Base-by-base conservation (phyloP, 2,329 filamentous ascomycete species). In the Coniochaeta prunicola region DNA sequence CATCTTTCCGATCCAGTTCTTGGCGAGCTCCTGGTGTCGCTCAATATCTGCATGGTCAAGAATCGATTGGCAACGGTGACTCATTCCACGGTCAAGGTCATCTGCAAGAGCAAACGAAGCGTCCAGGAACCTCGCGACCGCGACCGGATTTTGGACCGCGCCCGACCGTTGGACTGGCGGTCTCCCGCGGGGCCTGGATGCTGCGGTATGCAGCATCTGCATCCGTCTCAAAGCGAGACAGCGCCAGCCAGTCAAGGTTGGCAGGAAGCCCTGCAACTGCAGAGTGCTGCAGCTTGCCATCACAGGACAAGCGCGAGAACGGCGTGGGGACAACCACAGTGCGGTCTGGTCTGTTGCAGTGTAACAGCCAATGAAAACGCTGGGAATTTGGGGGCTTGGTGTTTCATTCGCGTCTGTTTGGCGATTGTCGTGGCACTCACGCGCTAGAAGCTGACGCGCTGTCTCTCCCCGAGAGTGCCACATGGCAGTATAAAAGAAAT, bases 21-120 rank as follows among this genome's bases (percentile, higher is more conserved):
- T 53, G 53, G 54, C 42, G 33, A 57, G 30, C 45, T 40, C 53
- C 57, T 40, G 30, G 34, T 57, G 66, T 69, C 65, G 63, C 68
- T 57, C 64, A 57, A 62, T 48, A 60, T 50, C 61, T 58, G 60
- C 48, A 60, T 55, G 28, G 57, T 57, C 42, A 57, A 61, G 59
- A 68, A 55, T 64, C 59, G 68, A 71, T 59, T 71, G 70, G 70
- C 57, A 50, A 57, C 55, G 63, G 66, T 71, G 70, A 71, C 63
- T 71, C 69, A 71, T 60, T 53, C 50, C 58, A 48, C 59, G 54
- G 59, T 60, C 62, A 57, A 38, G 59, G 53, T 57, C 57, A 60
- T 59, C 58, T 60, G 63, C 64, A 66, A 59, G 58, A 56, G 53
- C 50, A 28, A 48, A 58, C 50, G 56, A 31, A 50, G 19, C 56